Evolutionary conservation across 2,329 filamentous ascomycete genomes (phyloP).

Genomic region (Clonostachys rhizophaga): DNA sequence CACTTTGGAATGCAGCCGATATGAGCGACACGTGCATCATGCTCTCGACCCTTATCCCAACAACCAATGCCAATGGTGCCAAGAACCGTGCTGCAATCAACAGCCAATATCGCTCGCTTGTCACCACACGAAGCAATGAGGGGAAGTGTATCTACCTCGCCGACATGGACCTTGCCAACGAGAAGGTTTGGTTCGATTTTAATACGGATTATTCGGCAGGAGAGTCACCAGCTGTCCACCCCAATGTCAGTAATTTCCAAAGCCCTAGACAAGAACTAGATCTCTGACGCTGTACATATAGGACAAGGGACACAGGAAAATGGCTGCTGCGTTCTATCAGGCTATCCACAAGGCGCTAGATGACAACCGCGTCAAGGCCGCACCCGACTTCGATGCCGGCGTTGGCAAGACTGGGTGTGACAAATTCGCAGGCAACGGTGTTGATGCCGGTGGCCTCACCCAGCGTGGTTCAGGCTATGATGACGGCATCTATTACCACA

Average conservation of each 20-base stretch:
- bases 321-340: not conserved
- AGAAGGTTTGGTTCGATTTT: no score
- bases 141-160: not conserved
- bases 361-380: no score
- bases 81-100: not conserved
- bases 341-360: not conserved
- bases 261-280: not conserved
- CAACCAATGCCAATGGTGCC: not conserved
- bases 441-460: slow-evolving; percentile 12
- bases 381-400: no score
- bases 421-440: slow-evolving; percentile 11
- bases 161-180: not conserved
- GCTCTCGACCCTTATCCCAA: slow-evolving; percentile 26
- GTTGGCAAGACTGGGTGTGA: not conserved
- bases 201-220: no score
- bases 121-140: not conserved
- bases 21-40: slow-evolving; percentile 19
- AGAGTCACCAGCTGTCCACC: not conserved
- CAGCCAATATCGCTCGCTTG: not conserved
- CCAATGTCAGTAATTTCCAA: not conserved
- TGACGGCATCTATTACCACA: slow-evolving; percentile 19
- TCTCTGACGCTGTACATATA: not conserved
- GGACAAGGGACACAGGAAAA: not conserved
- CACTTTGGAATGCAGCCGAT: slow-evolving; percentile 14
- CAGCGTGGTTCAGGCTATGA: slow-evolving; percentile 17